phyloP scores from a whole-genome alignment of 1,284 basidiomycete genomes.

The Cutaneotrichosporon cyanovorans region DNA sequence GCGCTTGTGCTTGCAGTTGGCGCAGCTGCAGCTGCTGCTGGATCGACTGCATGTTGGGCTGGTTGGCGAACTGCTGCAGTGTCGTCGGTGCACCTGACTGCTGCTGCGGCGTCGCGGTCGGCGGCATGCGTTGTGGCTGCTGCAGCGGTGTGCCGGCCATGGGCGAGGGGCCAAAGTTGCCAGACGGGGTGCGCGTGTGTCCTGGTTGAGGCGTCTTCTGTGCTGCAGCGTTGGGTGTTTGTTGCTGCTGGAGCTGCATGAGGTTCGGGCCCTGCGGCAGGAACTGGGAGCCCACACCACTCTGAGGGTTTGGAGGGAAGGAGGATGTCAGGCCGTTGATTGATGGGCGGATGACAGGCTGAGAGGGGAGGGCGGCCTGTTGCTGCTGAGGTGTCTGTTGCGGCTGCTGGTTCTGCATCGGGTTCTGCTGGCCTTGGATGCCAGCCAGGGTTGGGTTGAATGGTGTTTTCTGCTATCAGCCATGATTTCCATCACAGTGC shows the following conservation, averaged over 20 bases:
- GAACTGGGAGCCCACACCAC: not conserved
- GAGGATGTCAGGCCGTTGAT: not conserved
- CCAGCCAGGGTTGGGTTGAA: constrained; percentile 1
- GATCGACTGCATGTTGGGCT: constrained; percentile 16
- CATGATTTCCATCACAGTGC: not conserved
- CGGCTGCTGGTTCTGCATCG: constrained; percentile 3
- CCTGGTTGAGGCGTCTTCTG: constrained; percentile 3
- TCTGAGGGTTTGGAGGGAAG: too few species aligned
- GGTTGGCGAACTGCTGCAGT: constrained; percentile 19
- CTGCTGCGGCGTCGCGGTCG: constrained; percentile 6
- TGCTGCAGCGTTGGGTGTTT: constrained; percentile 2
- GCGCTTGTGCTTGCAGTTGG: constrained; percentile 10
- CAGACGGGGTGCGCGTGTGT: constrained; percentile 1
- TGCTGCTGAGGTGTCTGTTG: constrained; percentile 4
- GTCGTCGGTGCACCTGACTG: constrained; percentile 7
- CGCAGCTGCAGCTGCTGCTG: constrained; percentile 19
- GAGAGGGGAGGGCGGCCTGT: not conserved
- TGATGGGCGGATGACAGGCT: not conserved
- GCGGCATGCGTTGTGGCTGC: constrained; percentile 6
- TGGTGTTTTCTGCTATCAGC: not conserved
- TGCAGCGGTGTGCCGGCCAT: not conserved
- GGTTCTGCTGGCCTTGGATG: not conserved
- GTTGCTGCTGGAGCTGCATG: not conserved
- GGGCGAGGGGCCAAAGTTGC: constrained; percentile 2
- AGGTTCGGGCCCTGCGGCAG: not conserved